These are phyloP conservation scores for Ceratobasidium sp. DNA, from an alignment of 1,284 basidiomycete genomes.

Conservation along the genomic window DNA sequence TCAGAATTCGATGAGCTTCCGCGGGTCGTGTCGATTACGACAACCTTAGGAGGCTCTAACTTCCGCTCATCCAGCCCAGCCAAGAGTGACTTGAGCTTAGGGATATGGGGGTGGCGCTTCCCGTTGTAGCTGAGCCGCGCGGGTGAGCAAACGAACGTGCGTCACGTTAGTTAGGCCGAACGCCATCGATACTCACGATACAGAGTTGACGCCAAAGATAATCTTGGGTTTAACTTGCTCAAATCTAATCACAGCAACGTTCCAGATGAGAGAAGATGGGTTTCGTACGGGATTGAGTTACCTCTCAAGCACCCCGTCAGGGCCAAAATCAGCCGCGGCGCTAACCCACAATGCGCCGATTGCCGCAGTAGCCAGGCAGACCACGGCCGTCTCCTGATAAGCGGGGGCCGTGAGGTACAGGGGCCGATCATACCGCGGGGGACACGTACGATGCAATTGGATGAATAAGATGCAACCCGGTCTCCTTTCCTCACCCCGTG, in stretches of 20 bases:
- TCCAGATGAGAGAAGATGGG: slow-evolving; percentile 13
- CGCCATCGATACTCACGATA: slow-evolving; percentile 57
- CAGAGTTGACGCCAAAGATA: slow-evolving; percentile 73
- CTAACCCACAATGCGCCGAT: slow-evolving; percentile 79
- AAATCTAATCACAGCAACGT: slow-evolving; percentile 54
- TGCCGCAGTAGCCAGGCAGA: slow-evolving; percentile 75
- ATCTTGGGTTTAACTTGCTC: slow-evolving; percentile 76
- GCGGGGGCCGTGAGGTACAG: background rate
- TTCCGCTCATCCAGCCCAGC: slow-evolving; percentile 55
- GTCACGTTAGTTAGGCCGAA: slow-evolving; percentile 12
- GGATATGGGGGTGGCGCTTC: slow-evolving; percentile 70
- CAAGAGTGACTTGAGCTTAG: slow-evolving; percentile 66
- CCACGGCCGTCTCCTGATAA: slow-evolving; percentile 69
- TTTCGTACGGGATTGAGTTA: slow-evolving; percentile 41
- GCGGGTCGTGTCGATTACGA: slow-evolving; percentile 61
- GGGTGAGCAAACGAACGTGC: background rate
- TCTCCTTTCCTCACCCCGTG: slow-evolving; percentile 72
- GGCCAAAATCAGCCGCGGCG: slow-evolving; percentile 86
- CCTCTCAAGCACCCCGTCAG: slow-evolving; percentile 81
- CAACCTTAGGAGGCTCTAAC: slow-evolving; percentile 57
- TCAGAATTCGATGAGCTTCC: slow-evolving; percentile 48
- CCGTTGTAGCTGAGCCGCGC: slow-evolving; percentile 63
- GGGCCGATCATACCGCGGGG: slow-evolving; percentile 17
- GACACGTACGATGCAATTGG: slow-evolving; percentile 73
- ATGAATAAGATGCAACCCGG: slow-evolving; percentile 78